Base-by-base conservation (phyloP, 768 basidiomycete genomes). In the Leccinum rimulosum region DNA sequence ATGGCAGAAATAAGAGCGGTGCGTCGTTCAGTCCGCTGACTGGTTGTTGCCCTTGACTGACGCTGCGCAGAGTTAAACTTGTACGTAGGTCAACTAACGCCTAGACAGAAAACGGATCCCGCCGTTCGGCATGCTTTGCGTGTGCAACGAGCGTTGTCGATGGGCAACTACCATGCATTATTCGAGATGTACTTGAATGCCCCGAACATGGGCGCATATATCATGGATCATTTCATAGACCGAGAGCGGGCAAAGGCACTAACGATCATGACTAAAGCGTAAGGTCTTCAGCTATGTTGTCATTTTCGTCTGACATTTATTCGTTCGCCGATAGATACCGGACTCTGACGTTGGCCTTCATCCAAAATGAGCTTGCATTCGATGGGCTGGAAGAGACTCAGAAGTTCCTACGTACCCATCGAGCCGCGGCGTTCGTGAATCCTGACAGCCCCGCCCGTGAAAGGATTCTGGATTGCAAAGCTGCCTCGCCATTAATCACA, bases 151-250 rank as follows among this genome's bases (percentile, higher is more conserved):
- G 91, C 95, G 19, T 75, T 95, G 59, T 85, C 95, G 50, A 91
- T 91, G 76, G 91, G 91, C 70, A 99, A 98, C 73, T 99, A 98
- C 75, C 92, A 94, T 74, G 82, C 86, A 45, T 82, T 99, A 65
- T 98, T 98, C 77, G 84, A 85, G 56, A 76, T 94, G 58, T 98
- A 92, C 75, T 67, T 83, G 67, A 79, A 80, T 55, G 93, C 93
- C 48, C 94, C 95, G 28, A 95, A 96, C 70, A 98, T 98, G 97
- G 93, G 94, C 40, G 95, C 85, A 55, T 98, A 98, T 74, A 94
- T 99, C 69, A 97, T 99, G 93, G 97, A 98, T 75, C 95, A 98
- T 73, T 98, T 98, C 73, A 89, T 98, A 68, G 85, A 87, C 68
- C 83, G 97, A 67, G 97, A 98, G 77, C 79, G 97, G 59, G 82